phyloP scores from a whole-genome alignment of 768 basidiomycete genomes.

The Myochromella boudieri region DNA sequence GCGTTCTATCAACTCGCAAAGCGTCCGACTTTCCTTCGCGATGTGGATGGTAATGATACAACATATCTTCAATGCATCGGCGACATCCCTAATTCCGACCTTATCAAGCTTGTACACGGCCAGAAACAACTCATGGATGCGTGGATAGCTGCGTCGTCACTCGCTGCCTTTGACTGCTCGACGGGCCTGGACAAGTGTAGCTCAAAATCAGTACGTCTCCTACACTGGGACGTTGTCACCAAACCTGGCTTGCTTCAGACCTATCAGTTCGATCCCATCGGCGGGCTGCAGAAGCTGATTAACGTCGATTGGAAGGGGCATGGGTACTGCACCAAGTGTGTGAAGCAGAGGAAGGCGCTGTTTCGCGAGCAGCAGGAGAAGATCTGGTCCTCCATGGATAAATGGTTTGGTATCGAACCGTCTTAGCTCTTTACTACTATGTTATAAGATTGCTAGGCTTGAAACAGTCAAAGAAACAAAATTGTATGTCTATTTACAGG shows the following conservation, averaged over 20 bases:
- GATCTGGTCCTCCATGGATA: constrained; percentile 4
- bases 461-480: no score
- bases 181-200: no score
- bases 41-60: neutral
- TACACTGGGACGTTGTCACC: neutral
- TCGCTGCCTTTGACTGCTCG: neutral
- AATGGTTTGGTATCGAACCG: constrained; percentile 4
- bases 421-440: no score
- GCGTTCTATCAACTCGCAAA: constrained; percentile 39
- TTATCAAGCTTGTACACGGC: constrained; percentile 9
- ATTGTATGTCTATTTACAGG: no score
- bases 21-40: neutral
- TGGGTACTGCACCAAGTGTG: neutral
- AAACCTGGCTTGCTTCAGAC: neutral
- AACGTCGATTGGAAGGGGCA: neutral
- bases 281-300: neutral
- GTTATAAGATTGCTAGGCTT: no score
- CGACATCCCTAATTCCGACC: no score
- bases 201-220: neutral
- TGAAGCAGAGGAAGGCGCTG: neutral
- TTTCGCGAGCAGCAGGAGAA: constrained; percentile 4
- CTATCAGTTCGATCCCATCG: neutral
- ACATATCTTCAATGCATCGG: neutral
- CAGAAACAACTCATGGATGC: constrained; percentile 10
- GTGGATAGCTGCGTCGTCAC: constrained; percentile 3